Evolutionary conservation across 768 basidiomycete species (phyloP), one percentile per base, ranked within the genome.

Genomic region (Serendipita vermifera): DNA sequence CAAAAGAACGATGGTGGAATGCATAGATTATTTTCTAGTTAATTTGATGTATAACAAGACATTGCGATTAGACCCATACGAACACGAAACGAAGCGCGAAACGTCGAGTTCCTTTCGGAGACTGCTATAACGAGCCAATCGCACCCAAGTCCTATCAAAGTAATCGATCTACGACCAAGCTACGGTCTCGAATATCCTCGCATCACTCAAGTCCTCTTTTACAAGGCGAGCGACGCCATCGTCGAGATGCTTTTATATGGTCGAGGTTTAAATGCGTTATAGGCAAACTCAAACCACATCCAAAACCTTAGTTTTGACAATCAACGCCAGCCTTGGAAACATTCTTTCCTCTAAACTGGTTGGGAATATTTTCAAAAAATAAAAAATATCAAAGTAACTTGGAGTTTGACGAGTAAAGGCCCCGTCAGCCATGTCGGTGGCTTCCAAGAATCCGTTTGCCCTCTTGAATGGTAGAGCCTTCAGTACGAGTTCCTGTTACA

Each of bases 151-250:
- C 85, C 78, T 82, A 81, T 87, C 79, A 69, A 70, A 68, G 31
- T 61, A 57, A 58, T 67, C 65, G 58, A 64, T 88, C 86, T 87
- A 78, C 86, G 85, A 83, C 82, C 74, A 65, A 67, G 65, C 77
- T 81, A 89, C 87, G 87, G 83, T 88, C 87, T 83, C 86, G 26
- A 74, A 79, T 73, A 79, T 88, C 87, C 77, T 87, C 76, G 82
- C 85, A 74, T 78, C 75, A 72, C 82, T 64, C 78, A 78, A 77
- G 72, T 83, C 84, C 80, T 71, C 60, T 48, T 38, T 58, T 57
- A 67, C 39, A 59, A 59, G 67, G 78, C 85, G 77, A 83, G 79
- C 77, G 80, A 71, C 72, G 71, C 80, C 85, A 64, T 88, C 83
- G 75, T 81, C 77, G 82, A 87, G 87, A 88, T 88, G 87, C 87